A percentile compares a stretch with the other conserved stretches of the same genome.
These are phyloP conservation scores for Cercospora brassicicola DNA, from an alignment of 2,329 filamentous ascomycete genomes.

Conservation along the genomic window DNA sequence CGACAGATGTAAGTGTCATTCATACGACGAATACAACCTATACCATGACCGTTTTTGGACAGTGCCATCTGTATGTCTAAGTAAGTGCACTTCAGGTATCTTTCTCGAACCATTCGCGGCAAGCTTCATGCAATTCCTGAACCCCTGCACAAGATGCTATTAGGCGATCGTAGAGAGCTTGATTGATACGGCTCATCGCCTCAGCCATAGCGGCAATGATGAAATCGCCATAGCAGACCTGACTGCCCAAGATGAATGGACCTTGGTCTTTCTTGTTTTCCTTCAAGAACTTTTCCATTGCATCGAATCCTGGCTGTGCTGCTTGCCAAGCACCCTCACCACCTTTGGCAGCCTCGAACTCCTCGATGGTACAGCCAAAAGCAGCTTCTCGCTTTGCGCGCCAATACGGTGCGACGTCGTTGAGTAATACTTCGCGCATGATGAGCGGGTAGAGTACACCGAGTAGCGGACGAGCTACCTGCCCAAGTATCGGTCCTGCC, in stretches of 20 bases:
- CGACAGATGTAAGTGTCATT: background rate
- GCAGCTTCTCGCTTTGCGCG: constrained; percentile 14
- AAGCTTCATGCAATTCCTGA: constrained; percentile 24
- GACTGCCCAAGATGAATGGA: constrained; percentile 29
- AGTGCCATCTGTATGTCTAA: background rate
- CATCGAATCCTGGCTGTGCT: constrained; percentile 22
- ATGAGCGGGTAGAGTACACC: constrained; percentile 28
- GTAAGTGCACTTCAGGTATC: constrained; percentile 11
- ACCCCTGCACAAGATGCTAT: constrained; percentile 11
- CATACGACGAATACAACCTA: background rate
- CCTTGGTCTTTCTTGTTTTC: constrained; percentile 30
- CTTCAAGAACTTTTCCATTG: constrained; percentile 22
- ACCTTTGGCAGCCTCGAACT: constrained; percentile 33
- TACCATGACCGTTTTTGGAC: background rate
- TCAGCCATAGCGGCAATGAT: constrained; percentile 29
- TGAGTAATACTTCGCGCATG: constrained; percentile 24
- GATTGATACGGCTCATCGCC: constrained; percentile 23
- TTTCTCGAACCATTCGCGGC: constrained; percentile 24
- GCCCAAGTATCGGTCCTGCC: constrained; percentile 12
- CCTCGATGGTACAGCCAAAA: constrained; percentile 28
- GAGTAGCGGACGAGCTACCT: constrained; percentile 27
- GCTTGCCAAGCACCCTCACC: constrained; percentile 31
- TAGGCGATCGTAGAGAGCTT: constrained; percentile 22
- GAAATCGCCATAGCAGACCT: constrained; percentile 32
- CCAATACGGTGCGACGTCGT: constrained; percentile 33